Evolutionary conservation across 2,329 filamentous ascomycete genomes (phyloP).

Genomic region (Cordyceps tenuipes): DNA sequence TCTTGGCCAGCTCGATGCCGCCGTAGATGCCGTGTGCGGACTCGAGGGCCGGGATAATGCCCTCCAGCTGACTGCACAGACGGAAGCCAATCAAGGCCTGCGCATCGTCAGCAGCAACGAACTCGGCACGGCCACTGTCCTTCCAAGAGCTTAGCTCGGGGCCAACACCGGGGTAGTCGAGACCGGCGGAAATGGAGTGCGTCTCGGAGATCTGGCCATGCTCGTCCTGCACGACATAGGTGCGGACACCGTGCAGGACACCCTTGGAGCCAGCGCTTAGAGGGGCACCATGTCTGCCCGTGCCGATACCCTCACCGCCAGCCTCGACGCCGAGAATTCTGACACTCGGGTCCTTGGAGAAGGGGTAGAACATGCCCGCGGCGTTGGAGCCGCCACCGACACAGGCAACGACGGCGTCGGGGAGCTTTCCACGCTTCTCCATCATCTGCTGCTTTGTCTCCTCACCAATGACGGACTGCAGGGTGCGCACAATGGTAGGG

Average conservation of each 20-base stretch:
- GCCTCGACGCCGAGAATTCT: slow-evolving; percentile 92
- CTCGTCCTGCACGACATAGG: slow-evolving; percentile 87
- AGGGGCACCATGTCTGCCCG: slow-evolving; percentile 76
- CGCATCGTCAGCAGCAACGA: slow-evolving; percentile 84
- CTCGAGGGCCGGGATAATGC: slow-evolving; percentile 94
- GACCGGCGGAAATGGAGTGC: slow-evolving; percentile 90
- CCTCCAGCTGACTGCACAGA: slow-evolving; percentile 77
- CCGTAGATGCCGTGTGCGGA: slow-evolving; percentile 88
- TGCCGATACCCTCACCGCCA: slow-evolving; percentile 86
- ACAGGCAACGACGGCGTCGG: slow-evolving; percentile 92
- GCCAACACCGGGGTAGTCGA: slow-evolving; percentile 95
- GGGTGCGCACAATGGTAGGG: slow-evolving; percentile 93
- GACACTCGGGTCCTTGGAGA: slow-evolving; percentile 74
- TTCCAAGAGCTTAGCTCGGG: slow-evolving; percentile 93
- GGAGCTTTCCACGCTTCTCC: slow-evolving; percentile 75
- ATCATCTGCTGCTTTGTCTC: slow-evolving; percentile 93
- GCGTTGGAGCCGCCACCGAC: slow-evolving; percentile 95
- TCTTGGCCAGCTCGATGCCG: slow-evolving; percentile 83
- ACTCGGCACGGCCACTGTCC: slow-evolving; percentile 76
- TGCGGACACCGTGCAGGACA: slow-evolving; percentile 90
- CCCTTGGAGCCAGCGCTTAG: slow-evolving; percentile 80
- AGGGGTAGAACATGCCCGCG: slow-evolving; percentile 97
- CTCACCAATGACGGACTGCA: slow-evolving; percentile 92
- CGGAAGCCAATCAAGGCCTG: slow-evolving; percentile 85
- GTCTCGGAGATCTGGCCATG: slow-evolving; percentile 92